Conservation (phyloP, 352 stramenopile genomes). For the Peronosclerospora sorghi region DNA sequence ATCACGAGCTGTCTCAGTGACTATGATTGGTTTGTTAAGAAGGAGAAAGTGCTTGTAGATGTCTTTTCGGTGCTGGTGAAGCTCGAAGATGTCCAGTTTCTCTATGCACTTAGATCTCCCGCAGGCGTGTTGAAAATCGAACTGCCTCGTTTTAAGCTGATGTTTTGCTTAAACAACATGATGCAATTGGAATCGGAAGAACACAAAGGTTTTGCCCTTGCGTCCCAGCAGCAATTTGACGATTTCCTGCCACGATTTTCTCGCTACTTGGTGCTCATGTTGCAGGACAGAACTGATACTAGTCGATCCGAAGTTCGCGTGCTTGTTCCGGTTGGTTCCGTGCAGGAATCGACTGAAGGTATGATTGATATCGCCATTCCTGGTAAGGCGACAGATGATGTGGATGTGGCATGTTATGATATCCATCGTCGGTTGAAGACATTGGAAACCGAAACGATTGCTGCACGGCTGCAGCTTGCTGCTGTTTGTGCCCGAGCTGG, state of each 20-base stretch:
- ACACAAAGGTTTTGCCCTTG: too few species aligned
- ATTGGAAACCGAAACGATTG: too few species aligned
- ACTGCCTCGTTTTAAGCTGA: too few species aligned
- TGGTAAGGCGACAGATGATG: not conserved
- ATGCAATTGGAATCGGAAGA: conserved; percentile 21
- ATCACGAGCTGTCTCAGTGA: conserved; percentile 4
- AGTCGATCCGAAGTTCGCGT: conserved; percentile 15
- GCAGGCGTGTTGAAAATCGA: conserved; percentile 11
- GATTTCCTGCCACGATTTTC: conserved; percentile 22
- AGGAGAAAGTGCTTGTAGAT: not conserved
- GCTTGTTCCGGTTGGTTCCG: conserved; percentile 23
- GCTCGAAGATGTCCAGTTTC: conserved; percentile 26
- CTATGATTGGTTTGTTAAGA: conserved; percentile 21
- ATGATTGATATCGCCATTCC: conserved; percentile 19
- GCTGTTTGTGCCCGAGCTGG: conserved; percentile 25
- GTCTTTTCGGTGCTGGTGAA: conserved; percentile 23
- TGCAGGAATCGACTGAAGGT: conserved; percentile 2
- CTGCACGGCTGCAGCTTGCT: conserved; percentile 28
- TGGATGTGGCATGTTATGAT: too few species aligned
- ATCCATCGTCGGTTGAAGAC: too few species aligned
- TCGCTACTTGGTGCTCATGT: conserved; percentile 26
- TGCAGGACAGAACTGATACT: conserved; percentile 5
- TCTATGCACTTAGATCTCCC: conserved; percentile 21
- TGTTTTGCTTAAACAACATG: conserved; percentile 16
- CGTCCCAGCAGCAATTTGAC: too few species aligned